Conservation (phyloP, 768 basidiomycete genomes). For the Russula earlei region DNA sequence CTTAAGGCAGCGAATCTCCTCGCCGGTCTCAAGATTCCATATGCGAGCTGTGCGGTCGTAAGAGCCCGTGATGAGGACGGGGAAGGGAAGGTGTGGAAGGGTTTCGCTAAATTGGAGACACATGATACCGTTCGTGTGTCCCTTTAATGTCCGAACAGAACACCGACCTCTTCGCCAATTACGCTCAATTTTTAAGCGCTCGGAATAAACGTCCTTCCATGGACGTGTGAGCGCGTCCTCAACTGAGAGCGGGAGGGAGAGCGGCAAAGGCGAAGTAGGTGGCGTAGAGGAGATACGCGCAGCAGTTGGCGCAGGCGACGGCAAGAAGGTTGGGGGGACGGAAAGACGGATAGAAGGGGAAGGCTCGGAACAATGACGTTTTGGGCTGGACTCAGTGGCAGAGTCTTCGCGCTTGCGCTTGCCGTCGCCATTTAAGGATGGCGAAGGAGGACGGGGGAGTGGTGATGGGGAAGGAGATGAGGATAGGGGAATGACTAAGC, state of each 20-base stretch:
- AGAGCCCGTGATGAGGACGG: conserved; percentile 94
- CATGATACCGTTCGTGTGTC: conserved; percentile 95
- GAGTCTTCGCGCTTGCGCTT: conserved; percentile 36
- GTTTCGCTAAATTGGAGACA: conserved; percentile 92
- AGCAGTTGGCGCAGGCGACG: background rate
- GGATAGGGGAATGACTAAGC: conserved; percentile 33
- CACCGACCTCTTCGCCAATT: conserved; percentile 96
- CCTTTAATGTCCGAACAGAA: conserved; percentile 74
- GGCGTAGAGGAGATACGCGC: background rate
- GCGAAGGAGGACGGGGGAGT: conserved; percentile 19
- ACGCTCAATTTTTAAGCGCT: conserved; percentile 90
- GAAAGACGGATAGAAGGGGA: background rate
- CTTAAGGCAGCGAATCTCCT: conserved; percentile 68
- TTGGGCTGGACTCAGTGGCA: conserved; percentile 7
- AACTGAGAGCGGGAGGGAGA: conserved; percentile 9
- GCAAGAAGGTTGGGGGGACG: background rate
- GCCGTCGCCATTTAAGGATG: too few species aligned
- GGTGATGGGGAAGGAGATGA: conserved; percentile 30
- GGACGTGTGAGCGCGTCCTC: conserved; percentile 57
- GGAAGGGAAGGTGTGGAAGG: conserved; percentile 73
- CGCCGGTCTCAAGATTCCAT: conserved; percentile 93
- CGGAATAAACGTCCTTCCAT: conserved; percentile 98
- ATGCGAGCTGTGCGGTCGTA: conserved; percentile 92
- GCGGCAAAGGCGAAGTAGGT: conserved; percentile 7
- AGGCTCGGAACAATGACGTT: conserved; percentile 4